These are phyloP conservation scores for Sarocladium brachiariae DNA, from an alignment of 2,329 filamentous ascomycete species.

Conservation along the genomic window DNA sequence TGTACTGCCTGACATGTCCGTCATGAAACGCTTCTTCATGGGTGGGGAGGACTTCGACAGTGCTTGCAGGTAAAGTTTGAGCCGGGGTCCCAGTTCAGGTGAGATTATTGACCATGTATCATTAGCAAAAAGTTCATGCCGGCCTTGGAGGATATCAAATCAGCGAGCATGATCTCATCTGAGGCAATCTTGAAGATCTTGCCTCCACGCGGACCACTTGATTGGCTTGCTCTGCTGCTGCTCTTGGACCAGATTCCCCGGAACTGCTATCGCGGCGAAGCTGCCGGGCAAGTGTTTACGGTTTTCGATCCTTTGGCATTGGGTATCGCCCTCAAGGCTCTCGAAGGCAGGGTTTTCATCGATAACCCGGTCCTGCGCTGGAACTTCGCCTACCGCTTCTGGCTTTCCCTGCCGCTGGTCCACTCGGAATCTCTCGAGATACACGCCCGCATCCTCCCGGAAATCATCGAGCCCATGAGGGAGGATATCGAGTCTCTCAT, in stretches of 20 bases:
- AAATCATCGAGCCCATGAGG: background rate
- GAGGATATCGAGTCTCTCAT: slow-evolving; percentile 28
- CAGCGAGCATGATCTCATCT: slow-evolving; percentile 19
- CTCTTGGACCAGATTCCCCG: slow-evolving; percentile 58
- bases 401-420: slow-evolving; percentile 55
- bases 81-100: too few relatives aligned
- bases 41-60: slow-evolving; percentile 27
- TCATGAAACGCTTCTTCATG: slow-evolving; percentile 28
- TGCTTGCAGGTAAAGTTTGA: slow-evolving; percentile 30
- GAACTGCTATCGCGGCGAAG: slow-evolving; percentile 49
- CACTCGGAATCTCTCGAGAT: slow-evolving; percentile 45
- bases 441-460: slow-evolving; percentile 28
- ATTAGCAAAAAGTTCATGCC: slow-evolving; percentile 26
- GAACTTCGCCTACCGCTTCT: slow-evolving; percentile 36
- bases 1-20: slow-evolving; percentile 19
- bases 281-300: slow-evolving; percentile 38
- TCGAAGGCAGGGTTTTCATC: slow-evolving; percentile 16
- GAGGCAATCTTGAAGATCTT: slow-evolving; percentile 22
- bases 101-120: too few relatives aligned
- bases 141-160: slow-evolving; percentile 26
- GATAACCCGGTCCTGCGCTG: slow-evolving; percentile 21
- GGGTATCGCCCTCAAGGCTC: slow-evolving; percentile 32
- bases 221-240: slow-evolving; percentile 44
- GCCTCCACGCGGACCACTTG: slow-evolving; percentile 20
- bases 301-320: slow-evolving; percentile 50